phyloP scores from a whole-genome alignment of 2,329 filamentous ascomycete species.

The Byssothecium circinans region DNA sequence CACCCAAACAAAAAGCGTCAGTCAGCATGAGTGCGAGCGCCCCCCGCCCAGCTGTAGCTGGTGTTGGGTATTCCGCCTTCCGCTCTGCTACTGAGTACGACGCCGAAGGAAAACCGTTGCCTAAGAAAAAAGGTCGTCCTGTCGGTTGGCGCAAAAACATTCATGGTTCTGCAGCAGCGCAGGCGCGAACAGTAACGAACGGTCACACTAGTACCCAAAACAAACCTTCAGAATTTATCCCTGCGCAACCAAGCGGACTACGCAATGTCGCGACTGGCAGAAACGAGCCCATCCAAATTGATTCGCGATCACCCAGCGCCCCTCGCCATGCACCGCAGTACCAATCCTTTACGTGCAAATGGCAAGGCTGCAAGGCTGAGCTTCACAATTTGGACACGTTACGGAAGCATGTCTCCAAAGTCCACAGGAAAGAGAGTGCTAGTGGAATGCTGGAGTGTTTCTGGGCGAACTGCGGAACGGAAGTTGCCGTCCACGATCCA shows the following conservation, averaged over 20 bases:
- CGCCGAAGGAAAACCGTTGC: conserved; percentile 41
- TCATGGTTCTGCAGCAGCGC: conserved; percentile 43
- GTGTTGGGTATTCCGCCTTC: conserved; percentile 50
- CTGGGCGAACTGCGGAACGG: conserved; percentile 49
- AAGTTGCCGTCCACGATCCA: conserved; percentile 24
- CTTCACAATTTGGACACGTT: conserved; percentile 65
- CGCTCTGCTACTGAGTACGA: conserved; percentile 29
- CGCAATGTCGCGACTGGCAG: conserved; percentile 22
- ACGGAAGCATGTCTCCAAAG: conserved; percentile 60
- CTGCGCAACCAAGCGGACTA: conserved; percentile 29
- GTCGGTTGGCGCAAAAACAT: conserved; percentile 54
- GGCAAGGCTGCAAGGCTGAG: conserved; percentile 59
- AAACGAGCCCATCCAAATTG: conserved; percentile 25
- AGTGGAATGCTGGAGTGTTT: conserved; percentile 47
- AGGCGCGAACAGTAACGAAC: conserved; percentile 26
- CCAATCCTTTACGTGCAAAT: conserved; percentile 59
- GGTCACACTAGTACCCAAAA: conserved; percentile 11
- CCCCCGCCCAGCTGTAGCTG: conserved; percentile 20
- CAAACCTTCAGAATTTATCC: conserved; percentile 1
- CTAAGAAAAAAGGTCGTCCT: conserved; percentile 51
- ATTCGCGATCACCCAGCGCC: conserved; percentile 37
- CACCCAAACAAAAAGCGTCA: conserved; percentile 17
- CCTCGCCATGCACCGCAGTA: conserved; percentile 36
- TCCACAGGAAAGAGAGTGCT: conserved; percentile 49
- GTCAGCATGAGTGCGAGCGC: conserved; percentile 30